Percentiles rank a stretch among this genome's conserved stretches.
These are phyloP conservation scores for Aspergillus fumigatiaffinis DNA, from an alignment of 2,329 filamentous ascomycete species.

Conservation along the genomic window DNA sequence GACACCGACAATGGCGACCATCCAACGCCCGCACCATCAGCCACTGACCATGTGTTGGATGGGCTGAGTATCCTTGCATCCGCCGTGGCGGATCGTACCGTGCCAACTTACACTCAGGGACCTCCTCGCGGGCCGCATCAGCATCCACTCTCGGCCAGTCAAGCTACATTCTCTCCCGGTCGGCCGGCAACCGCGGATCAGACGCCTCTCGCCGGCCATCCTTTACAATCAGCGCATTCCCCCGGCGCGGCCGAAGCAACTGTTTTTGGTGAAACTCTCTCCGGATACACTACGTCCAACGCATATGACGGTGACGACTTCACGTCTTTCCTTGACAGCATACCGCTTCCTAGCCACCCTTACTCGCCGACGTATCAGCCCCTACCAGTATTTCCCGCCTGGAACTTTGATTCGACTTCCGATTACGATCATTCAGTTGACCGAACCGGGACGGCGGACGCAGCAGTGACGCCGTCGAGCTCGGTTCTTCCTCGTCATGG, in stretches of 20 bases:
- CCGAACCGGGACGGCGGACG: conserved; percentile 11
- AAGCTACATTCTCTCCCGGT: conserved; percentile 9
- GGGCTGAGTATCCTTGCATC: conserved; percentile 27
- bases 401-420: conserved; percentile 20
- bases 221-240: conserved; percentile 7
- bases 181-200: conserved; percentile 8
- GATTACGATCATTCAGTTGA: conserved; percentile 23
- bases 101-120: conserved; percentile 5
- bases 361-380: conserved; percentile 33
- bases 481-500: conserved; percentile 32
- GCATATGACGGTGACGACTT: conserved; percentile 31
- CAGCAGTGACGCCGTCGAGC: conserved; percentile 21
- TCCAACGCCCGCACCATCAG: conserved; percentile 10
- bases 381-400: conserved; percentile 27
- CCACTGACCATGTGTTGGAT: conserved; percentile 20
- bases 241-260: conserved; percentile 12
- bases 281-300: conserved; percentile 18
- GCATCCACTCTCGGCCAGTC: conserved; percentile 6
- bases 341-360: conserved; percentile 30
- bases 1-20: neutral
- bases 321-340: conserved; percentile 33
- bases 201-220: conserved; percentile 9
- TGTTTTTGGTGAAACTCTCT: conserved; percentile 19
- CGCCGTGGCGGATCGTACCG: conserved; percentile 20
- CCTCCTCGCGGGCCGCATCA: neutral